A percentile compares a stretch with the other conserved stretches of the same genome.
Evolutionary conservation across 306 rosid genomes (phyloP).

Genomic region (Parietaria judaica): DNA sequence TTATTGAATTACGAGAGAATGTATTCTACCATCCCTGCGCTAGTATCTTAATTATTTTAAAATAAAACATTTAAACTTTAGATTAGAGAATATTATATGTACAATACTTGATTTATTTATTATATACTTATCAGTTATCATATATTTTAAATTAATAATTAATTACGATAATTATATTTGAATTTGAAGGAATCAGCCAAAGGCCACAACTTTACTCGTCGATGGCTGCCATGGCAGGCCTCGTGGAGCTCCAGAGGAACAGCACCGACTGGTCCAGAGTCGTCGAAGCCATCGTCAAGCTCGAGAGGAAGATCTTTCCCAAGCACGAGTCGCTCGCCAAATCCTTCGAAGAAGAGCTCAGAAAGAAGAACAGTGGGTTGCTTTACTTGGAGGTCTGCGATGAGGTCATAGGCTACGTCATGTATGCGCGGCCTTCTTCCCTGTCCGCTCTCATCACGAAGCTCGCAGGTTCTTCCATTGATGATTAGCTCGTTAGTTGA

Average conservation of each 20-base stretch:
- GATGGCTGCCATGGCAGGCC: slow-evolving; percentile 35
- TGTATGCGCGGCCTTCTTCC: slow-evolving; percentile 89
- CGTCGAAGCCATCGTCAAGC: slow-evolving; percentile 65
- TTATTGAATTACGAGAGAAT: too few species aligned
- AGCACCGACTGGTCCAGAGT: slow-evolving; percentile 30
- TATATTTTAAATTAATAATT: too few species aligned
- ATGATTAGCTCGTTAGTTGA: too few species aligned
- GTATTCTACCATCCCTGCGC: too few species aligned
- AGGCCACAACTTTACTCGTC: neutral
- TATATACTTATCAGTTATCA: too few species aligned
- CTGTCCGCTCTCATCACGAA: slow-evolving; percentile 65
- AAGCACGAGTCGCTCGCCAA: slow-evolving; percentile 78
- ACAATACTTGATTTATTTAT: too few species aligned
- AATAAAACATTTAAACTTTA: too few species aligned
- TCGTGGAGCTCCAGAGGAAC: slow-evolving; percentile 50
- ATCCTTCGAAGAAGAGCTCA: slow-evolving; percentile 58
- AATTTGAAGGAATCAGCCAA: neutral
- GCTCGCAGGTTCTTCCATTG: slow-evolving; percentile 57
- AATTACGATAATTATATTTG: too few species aligned
- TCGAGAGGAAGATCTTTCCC: slow-evolving; percentile 69
- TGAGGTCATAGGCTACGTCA: slow-evolving; percentile 60
- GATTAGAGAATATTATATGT: too few species aligned
- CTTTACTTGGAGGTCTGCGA: slow-evolving; percentile 46
- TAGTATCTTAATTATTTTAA: too few species aligned
- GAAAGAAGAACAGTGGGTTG: slow-evolving; percentile 64